Conservation (phyloP, 1,284 basidiomycete species). For the Peniophora sp. region DNA sequence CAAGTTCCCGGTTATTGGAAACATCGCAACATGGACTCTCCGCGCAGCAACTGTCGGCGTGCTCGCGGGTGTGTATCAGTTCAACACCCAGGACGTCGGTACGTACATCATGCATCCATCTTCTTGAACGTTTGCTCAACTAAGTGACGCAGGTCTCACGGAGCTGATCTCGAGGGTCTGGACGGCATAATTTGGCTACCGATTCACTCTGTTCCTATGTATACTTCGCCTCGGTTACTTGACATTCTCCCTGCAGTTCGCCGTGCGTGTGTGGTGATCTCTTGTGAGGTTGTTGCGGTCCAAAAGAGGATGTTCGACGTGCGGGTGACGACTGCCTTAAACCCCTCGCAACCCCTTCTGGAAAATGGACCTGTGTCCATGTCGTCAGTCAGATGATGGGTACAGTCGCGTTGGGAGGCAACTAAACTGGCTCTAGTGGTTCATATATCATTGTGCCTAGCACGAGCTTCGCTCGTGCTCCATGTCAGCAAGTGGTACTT, state of each 20-base stretch:
- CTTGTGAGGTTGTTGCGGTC: too few species aligned
- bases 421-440: too few species aligned
- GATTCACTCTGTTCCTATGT: neutral
- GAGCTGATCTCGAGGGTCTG: constrained; percentile 12
- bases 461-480: neutral
- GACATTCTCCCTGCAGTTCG: too few species aligned
- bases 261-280: too few species aligned
- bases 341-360: too few species aligned
- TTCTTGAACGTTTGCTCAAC: constrained; percentile 1
- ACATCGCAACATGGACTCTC: constrained; percentile 65
- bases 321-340: too few species aligned
- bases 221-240: too few species aligned
- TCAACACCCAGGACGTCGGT: constrained; percentile 98
- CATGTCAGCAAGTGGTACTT: neutral
- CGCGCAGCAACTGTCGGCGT: constrained; percentile 76
- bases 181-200: constrained; percentile 7
- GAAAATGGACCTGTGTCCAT: too few species aligned
- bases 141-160: constrained; percentile 8
- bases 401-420: too few species aligned
- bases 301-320: too few species aligned
- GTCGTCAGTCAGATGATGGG: too few species aligned
- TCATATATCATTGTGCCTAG: too few species aligned
- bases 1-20: constrained; percentile 84
- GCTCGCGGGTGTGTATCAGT: constrained; percentile 90
- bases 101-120: constrained; percentile 19